A percentile compares a stretch with the other conserved stretches of the same genome.
These are phyloP conservation scores for Ustilago cynodontis DNA, from an alignment of 1,284 basidiomycete species.

Conservation along the genomic window DNA sequence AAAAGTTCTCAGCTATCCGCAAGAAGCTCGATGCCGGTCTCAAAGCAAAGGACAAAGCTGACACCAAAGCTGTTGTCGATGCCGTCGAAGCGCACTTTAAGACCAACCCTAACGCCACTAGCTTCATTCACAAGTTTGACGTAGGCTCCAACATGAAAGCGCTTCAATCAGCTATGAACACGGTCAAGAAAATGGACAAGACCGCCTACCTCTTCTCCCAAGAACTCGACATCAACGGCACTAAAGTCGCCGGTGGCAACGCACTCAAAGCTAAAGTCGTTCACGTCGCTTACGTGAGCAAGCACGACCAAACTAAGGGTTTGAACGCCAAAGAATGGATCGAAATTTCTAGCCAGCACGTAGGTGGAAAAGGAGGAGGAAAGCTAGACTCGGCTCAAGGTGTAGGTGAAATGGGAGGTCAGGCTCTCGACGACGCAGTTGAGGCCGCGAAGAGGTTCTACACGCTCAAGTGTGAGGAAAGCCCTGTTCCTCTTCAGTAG, in stretches of 20 bases:
- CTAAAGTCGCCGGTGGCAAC: conserved; percentile 36
- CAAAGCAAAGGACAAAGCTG: conserved; percentile 83
- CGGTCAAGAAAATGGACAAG: conserved; percentile 84
- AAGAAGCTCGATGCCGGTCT: conserved; percentile 86
- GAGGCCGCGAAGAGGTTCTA: conserved; percentile 46
- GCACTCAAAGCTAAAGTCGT: conserved; percentile 78
- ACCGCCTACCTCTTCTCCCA: conserved; percentile 88
- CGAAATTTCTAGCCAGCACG: conserved; percentile 55
- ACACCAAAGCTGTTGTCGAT: conserved; percentile 84
- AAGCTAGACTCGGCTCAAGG: conserved; percentile 67
- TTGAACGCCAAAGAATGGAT: conserved; percentile 66
- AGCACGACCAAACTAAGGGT: conserved; percentile 54
- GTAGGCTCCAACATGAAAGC: conserved; percentile 71
- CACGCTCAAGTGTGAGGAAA: conserved; percentile 41
- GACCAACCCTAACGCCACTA: conserved; percentile 78
- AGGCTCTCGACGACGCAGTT: conserved; percentile 63
- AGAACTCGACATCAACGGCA: conserved; percentile 71
- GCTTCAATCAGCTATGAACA: conserved; percentile 80
- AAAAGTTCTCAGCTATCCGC: conserved; percentile 79
- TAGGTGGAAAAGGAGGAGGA: conserved; percentile 66
- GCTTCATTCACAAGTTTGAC: conserved; percentile 79
- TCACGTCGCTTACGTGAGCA: conserved; percentile 87
- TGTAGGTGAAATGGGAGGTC: conserved; percentile 61
- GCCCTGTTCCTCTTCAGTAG: conserved; percentile 35
- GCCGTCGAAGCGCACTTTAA: conserved; percentile 80